Evolutionary conservation across 139 green algal genomes (phyloP), one percentile per base, ranked within the genome.

Genomic region (Chlorella sp.): DNA sequence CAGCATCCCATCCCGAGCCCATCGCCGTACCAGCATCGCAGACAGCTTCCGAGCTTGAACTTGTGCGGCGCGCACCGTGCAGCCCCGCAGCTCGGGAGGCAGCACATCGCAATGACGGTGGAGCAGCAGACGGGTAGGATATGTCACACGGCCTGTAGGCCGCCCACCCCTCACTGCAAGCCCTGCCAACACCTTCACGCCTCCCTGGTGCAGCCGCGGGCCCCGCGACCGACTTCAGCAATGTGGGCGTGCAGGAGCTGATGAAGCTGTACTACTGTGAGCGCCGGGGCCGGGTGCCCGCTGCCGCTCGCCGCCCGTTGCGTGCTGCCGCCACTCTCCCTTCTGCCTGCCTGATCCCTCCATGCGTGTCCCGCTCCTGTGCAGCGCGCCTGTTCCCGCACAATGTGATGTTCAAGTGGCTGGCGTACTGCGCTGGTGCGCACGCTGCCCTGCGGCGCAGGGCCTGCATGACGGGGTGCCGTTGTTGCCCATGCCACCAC

Each of bases 391-490:
- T 98, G 15, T 98, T 96, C 74, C 95, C 95, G 4, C 80, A 91
- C 36, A 80, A 97, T 38, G 91, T 94, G 21, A 94, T 99, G 82
- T 95, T 88, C 78, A 95, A 94, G 69, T 99, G 96, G 96, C 92
- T 99, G 12, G 88, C 86, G 4, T 98, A 98, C 80, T 95, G 96
- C 41, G 96, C 98, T 73, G 96, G 95, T 98, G 81, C 89, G 32
- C 34, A 23, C 16, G 67, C 81, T 78, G 63, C 25, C 28, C 56
- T 83, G 32, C 4, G 18, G 25, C n/a, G n/a, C 51, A 6, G 30
- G 62, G 32, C 32, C 32, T 18, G 71, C 44, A 74, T 41, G 7
- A 21, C n/a, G n/a, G n/a, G n/a, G n/a, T 51, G 68, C 30, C 13
- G 20, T 64, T n/a, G n/a, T n/a, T n/a, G n/a, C n/a, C n/a, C n/a